Evolutionary conservation across 371 early-diverging fungal species (phyloP).

Genomic region (Dichotomocladium elegans): DNA sequence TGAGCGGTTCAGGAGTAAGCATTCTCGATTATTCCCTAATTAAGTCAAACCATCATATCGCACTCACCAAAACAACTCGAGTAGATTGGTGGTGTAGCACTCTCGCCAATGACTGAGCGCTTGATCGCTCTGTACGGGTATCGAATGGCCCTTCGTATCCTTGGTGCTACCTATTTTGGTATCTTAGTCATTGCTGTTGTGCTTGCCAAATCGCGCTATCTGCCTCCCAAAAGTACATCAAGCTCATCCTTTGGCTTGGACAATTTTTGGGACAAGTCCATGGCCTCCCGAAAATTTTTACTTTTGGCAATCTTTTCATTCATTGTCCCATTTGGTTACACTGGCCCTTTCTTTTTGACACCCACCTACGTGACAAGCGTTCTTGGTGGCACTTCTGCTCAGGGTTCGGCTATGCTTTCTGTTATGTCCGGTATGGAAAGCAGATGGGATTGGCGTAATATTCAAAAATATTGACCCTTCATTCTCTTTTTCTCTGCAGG

Average conservation of each 20-base stretch:
- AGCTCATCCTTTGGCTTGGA: conserved; percentile 1
- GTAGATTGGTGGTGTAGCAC: conserved; percentile 64
- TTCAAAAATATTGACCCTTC: too few species aligned
- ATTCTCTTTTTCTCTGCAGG: too few species aligned
- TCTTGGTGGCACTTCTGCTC: background rate
- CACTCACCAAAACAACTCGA: background rate
- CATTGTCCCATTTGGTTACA: conserved; percentile 42
- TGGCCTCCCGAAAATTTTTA: conserved; percentile 12
- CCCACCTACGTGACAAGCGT: conserved; percentile 12
- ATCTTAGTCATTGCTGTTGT: conserved; percentile 34
- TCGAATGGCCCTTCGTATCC: conserved; percentile 49
- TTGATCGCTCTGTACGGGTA: conserved; percentile 50
- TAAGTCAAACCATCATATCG: background rate
- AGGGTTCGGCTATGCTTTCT: conserved; percentile 11
- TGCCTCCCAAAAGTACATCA: conserved; percentile 12
- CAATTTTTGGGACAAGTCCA: conserved; percentile 11
- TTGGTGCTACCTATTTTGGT: conserved; percentile 31
- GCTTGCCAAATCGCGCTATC: conserved; percentile 28
- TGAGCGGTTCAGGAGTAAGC: conserved; percentile 58
- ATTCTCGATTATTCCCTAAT: background rate
- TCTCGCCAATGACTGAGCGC: conserved; percentile 55
- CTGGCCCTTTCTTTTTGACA: conserved; percentile 21
- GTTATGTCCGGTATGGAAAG: conserved; percentile 21
- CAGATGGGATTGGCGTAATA: too few species aligned
- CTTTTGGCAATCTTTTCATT: conserved; percentile 31